A percentile compares a stretch with the other conserved stretches of the same genome.
Evolutionary conservation across 2,329 filamentous ascomycete species (phyloP).

Genomic region (Botryosphaeria agaves): DNA sequence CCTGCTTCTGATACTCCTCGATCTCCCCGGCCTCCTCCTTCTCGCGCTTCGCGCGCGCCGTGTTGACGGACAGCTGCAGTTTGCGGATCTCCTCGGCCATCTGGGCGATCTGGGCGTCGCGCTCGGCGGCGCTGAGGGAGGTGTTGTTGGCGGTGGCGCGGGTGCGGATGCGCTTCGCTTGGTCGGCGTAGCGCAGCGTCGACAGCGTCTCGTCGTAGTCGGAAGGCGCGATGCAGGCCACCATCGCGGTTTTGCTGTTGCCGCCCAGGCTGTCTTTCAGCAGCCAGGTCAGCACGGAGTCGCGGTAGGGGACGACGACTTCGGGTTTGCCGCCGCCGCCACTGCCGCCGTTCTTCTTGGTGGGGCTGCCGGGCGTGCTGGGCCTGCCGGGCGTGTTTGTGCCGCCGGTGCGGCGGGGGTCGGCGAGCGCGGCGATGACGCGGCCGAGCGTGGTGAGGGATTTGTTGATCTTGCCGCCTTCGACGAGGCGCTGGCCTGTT

Average conservation of each 20-base stretch:
- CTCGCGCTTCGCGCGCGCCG: constrained; percentile 40
- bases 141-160: constrained; percentile 92
- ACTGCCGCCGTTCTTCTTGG: constrained; percentile 33
- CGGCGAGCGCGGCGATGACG: constrained; percentile 79
- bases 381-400: no score
- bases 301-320: constrained; percentile 82
- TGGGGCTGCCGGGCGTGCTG: constrained; percentile 21
- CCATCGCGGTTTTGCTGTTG: constrained; percentile 98
- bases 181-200: constrained; percentile 90
- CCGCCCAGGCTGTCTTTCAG: constrained; percentile 91
- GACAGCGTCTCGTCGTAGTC: constrained; percentile 97
- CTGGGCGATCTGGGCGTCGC: constrained; percentile 81
- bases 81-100: constrained; percentile 91
- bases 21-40: constrained; percentile 71
- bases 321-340: constrained; percentile 22
- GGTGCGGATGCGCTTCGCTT: constrained; percentile 93
- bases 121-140: constrained; percentile 76
- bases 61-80: constrained; percentile 57
- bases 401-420: constrained; percentile 37
- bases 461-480: constrained; percentile 98
- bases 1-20: constrained; percentile 87
- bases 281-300: constrained; percentile 71
- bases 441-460: constrained; percentile 88
- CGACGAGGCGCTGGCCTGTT: constrained; percentile 73
- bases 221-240: constrained; percentile 85